Conservation (phyloP, 2,329 filamentous ascomycete genomes). For the Cadophora luteo-olivacea region DNA sequence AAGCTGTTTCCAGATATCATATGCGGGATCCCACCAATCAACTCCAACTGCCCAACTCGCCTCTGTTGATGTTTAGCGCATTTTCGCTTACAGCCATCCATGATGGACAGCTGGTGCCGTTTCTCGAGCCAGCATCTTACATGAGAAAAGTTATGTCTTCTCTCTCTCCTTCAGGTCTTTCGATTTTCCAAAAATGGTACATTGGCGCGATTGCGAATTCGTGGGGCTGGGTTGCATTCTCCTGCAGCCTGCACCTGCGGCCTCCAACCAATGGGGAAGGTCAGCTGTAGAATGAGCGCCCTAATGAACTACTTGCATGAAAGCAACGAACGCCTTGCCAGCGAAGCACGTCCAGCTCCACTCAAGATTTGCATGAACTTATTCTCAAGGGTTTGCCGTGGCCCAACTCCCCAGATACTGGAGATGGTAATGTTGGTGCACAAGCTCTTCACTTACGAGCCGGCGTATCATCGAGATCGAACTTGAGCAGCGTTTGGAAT, state of each 20-base stretch:
- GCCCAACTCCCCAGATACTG: neutral
- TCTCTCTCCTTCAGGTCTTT: no score
- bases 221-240: neutral
- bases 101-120: no score
- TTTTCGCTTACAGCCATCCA: no score
- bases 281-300: neutral
- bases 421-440: neutral
- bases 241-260: neutral
- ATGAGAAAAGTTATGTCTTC: no score
- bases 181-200: no score
- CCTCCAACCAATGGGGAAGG: neutral
- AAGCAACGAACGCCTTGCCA: neutral
- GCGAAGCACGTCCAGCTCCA: neutral
- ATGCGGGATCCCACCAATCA: no score
- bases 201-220: neutral
- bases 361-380: neutral
- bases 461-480: neutral
- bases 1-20: no score
- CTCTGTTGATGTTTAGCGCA: no score
- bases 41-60: no score
- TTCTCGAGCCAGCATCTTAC: no score
- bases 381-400: neutral
- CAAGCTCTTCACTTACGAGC: neutral
- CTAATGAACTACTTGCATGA: neutral
- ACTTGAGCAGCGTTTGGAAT: neutral